Conservation (phyloP, 805 yeast genomes). For the Cyberlindnera mississippiensis region DNA sequence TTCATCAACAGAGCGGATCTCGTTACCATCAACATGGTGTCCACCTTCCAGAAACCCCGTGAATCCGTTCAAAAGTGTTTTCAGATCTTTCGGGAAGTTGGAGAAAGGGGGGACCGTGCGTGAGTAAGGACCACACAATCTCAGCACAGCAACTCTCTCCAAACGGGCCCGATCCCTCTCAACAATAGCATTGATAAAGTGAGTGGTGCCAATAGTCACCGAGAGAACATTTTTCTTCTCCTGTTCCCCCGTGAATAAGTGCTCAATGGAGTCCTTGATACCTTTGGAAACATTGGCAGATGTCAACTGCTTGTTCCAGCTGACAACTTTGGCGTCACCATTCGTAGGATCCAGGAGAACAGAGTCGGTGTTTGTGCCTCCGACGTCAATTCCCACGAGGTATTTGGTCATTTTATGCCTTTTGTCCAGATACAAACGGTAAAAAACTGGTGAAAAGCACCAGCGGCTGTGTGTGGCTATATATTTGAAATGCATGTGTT, state of each 20-base stretch:
- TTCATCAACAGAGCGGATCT: constrained; percentile 32
- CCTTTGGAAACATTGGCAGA: constrained; percentile 43
- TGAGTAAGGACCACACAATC: constrained; percentile 43
- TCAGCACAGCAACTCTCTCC: constrained; percentile 42
- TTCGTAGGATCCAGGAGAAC: constrained; percentile 39
- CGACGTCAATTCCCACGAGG: constrained; percentile 47
- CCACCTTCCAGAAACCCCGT: constrained; percentile 39
- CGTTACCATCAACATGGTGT: constrained; percentile 39
- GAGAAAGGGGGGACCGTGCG: constrained; percentile 37
- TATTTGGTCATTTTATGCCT: constrained; percentile 15
- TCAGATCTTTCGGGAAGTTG: constrained; percentile 41
- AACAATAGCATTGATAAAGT: constrained; percentile 47
- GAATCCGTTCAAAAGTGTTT: constrained; percentile 34
- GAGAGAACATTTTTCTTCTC: constrained; percentile 34
- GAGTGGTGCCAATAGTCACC: constrained; percentile 50
- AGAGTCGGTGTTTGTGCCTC: constrained; percentile 49
- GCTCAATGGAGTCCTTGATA: constrained; percentile 34
- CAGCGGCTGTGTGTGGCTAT: too few species aligned
- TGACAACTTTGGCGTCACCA: constrained; percentile 32
- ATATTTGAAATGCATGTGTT: too few species aligned
- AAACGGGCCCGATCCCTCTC: constrained; percentile 41
- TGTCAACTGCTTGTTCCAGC: constrained; percentile 42
- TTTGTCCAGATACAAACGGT: too few species aligned
- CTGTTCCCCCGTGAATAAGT: constrained; percentile 28
- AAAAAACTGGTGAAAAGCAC: too few species aligned